Evolutionary conservation across 306 rosid species (phyloP), one percentile per base, ranked within the genome.

Genomic region (Dicorynia guianensis): DNA sequence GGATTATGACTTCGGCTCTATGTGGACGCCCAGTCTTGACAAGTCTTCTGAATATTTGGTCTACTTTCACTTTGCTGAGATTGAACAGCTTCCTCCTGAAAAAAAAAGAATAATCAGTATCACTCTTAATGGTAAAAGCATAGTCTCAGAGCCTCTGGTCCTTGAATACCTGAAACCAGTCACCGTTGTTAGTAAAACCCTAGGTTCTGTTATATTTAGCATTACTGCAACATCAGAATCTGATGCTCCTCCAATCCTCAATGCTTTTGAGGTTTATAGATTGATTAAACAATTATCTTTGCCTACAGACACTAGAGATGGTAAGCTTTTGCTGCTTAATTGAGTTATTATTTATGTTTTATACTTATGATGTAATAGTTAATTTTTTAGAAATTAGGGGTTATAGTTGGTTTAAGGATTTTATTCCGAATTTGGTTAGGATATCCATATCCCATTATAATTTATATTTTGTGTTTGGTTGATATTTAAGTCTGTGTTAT

Each of bases 61-160:
- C 14, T 62, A 78, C 39, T 57, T 78, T 70, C 77, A 62, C 35
- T 78, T 78, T 70, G 62, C 14, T 36, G 77, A 78, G 47, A 43
- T 43, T 14, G 55, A 53, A 10, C 46, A 11, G 20, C 15, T 39
- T 19, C n/a, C n/a, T 5, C 5, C 34, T n/a, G 25, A 38, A 17
- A 54, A 46, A 20, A 20, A 4, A 33, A 30, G 80, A 12, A 46
- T 5, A 40, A 35, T 76, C 53, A 14, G 67, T 4, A 42, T 76
- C 3, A 6, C 20, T 76, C 15, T 67, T 13, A 55, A 20, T 19
- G 54, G 30, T 40, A 30, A 12, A 11, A 18, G 8, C 2, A 50
- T 10, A 2, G 14, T 11, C n/a, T 7, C n/a, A 13, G 12, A 12
- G 30, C 3, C 25, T 12, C 30, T 56, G 5, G 17, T 10, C 12